phyloP scores from a whole-genome alignment of 2,329 filamentous ascomycete species.

The Geosmithia flava region DNA sequence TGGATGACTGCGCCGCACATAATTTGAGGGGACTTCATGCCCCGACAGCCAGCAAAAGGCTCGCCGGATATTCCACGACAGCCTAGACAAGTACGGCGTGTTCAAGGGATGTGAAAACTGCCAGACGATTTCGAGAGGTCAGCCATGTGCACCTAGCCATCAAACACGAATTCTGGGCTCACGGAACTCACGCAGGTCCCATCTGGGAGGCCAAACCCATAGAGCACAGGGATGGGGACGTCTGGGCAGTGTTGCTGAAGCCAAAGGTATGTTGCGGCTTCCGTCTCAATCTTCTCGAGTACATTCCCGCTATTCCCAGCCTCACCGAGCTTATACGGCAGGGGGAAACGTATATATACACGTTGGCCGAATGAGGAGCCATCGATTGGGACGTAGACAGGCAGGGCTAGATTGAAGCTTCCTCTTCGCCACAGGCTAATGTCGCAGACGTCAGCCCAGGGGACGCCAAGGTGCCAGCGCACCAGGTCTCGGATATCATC shows the following conservation, averaged over 20 bases:
- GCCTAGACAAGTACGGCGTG: neutral
- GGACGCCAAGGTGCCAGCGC: neutral
- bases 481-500: neutral
- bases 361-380: too few relatives aligned
- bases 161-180: too few relatives aligned
- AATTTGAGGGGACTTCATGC: conserved; percentile 1
- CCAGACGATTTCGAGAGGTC: neutral
- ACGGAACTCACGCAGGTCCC: conserved; percentile 1
- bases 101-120: conserved; percentile 3
- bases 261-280: conserved; percentile 12
- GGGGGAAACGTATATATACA: conserved; percentile 14
- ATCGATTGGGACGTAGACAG: neutral
- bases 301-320: conserved; percentile 20
- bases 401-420: neutral
- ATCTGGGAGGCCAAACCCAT: conserved; percentile 4
- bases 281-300: conserved; percentile 25
- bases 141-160: too few relatives aligned
- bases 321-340: conserved; percentile 24
- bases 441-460: neutral
- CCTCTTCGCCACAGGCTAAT: neutral
- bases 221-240: conserved; percentile 1
- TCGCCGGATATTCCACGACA: neutral
- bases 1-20: conserved; percentile 1
- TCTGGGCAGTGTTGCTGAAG: conserved; percentile 11
- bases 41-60: neutral